Conservation (phyloP, 495 filamentous ascomycete species). For the Parachaetomium inaequale region DNA sequence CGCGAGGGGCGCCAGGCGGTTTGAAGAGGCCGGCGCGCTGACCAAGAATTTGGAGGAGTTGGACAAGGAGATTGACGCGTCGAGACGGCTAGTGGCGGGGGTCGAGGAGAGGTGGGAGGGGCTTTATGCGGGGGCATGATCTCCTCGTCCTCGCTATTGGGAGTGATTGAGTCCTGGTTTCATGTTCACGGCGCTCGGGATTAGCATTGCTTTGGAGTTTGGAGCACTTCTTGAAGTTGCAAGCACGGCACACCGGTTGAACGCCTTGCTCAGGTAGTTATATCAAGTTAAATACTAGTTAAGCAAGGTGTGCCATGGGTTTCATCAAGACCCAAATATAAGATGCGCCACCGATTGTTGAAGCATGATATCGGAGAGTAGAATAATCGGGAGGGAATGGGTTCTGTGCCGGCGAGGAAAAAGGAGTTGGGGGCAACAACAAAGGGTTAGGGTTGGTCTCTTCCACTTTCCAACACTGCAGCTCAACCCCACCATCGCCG, state of each 20-base stretch:
- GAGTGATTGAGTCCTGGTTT: too few relatives aligned
- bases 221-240: not conserved
- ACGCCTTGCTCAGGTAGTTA: too few relatives aligned
- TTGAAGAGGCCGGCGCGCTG: slow-evolving; percentile 83
- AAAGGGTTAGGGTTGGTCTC: not conserved
- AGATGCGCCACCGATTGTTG: too few relatives aligned
- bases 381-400: too few relatives aligned
- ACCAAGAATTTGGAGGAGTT: slow-evolving; percentile 81
- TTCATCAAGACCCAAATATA: too few relatives aligned
- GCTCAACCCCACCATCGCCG: not conserved
- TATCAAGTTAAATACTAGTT: not conserved
- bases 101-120: slow-evolving; percentile 55
- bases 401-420: too few relatives aligned
- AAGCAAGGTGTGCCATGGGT: too few relatives aligned
- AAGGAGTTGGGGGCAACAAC: not conserved
- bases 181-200: not conserved
- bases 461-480: too few relatives aligned
- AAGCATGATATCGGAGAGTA: too few relatives aligned
- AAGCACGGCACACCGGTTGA: too few relatives aligned
- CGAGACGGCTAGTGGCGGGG: slow-evolving; percentile 51
- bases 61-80: slow-evolving; percentile 71
- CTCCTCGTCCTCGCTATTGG: not conserved
- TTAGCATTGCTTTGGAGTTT: slow-evolving; percentile 22
- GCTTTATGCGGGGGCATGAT: slow-evolving; percentile 34
- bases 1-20: slow-evolving; percentile 74